Conservation (phyloP, 192 early-diverging fungal genomes). For the Backusella tuberculispora region DNA sequence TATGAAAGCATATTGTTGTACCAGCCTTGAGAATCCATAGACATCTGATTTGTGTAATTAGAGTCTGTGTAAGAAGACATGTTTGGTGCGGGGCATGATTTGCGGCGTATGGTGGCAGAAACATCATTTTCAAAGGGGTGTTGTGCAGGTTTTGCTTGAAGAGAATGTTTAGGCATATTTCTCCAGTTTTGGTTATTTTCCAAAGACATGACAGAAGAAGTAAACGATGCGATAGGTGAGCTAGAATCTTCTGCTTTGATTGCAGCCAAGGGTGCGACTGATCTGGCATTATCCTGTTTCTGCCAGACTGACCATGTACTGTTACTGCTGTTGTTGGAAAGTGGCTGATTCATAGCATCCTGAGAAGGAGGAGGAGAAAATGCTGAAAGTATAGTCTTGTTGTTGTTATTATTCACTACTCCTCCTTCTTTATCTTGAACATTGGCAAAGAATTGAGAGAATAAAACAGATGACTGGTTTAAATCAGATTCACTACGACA, state of each 20-base stretch:
- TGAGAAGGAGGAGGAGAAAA: not conserved
- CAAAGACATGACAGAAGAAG: not conserved
- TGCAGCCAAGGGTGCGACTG: conserved; percentile 20
- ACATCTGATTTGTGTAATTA: not conserved
- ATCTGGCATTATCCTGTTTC: conserved; percentile 13
- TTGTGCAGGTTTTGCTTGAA: not conserved
- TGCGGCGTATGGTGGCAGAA: not conserved
- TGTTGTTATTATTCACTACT: not conserved
- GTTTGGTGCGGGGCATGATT: conserved; percentile 16
- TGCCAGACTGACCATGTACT: not conserved
- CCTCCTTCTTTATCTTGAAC: conserved; percentile 8
- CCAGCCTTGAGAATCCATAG: not conserved
- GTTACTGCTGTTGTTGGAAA: not conserved
- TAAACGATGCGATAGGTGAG: not conserved
- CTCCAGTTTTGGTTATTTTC: conserved; percentile 10
- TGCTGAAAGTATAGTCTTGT: not conserved
- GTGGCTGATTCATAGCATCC: not conserved
- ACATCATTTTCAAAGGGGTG: conserved; percentile 8
- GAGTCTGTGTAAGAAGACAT: not conserved
- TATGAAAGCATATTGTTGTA: not conserved
- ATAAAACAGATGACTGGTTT: conserved; percentile 24
- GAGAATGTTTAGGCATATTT: conserved; percentile 10
- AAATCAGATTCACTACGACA: not conserved
- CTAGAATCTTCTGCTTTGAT: not conserved
- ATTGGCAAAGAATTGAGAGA: conserved; percentile 32